These are phyloP conservation scores for Leccinum pseudoinsigne DNA, from an alignment of 1,284 basidiomycete genomes.

Conservation along the genomic window DNA sequence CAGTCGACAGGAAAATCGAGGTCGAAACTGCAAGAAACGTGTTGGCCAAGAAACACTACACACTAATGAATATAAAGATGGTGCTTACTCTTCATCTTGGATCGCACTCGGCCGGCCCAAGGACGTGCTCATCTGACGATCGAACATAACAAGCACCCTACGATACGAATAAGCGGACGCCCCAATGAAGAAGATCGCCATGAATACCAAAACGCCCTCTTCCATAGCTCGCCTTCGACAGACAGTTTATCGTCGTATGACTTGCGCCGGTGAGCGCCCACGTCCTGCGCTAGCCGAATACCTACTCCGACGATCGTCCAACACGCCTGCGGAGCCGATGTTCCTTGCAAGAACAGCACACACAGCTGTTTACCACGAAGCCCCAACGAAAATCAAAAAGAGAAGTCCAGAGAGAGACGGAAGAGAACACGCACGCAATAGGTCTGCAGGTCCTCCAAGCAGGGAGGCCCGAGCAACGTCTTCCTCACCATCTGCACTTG, in stretches of 20 bases:
- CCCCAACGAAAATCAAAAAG: not conserved
- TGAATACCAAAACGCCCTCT: constrained; percentile 76
- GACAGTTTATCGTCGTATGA: constrained; percentile 39
- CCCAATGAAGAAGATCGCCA: not conserved
- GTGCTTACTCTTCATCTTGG: constrained; percentile 79
- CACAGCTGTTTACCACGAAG: constrained; percentile 37
- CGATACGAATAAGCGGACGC: not conserved
- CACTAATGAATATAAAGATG: not conserved
- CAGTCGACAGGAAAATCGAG: constrained; percentile 70
- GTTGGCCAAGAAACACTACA: not conserved
- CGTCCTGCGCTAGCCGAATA: constrained; percentile 66
- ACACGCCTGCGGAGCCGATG: constrained; percentile 66
- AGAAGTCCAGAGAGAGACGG: not conserved
- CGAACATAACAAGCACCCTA: constrained; percentile 64
- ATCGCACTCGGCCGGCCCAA: constrained; percentile 82
- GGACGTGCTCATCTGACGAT: constrained; percentile 64
- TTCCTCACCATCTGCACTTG: constrained; percentile 55
- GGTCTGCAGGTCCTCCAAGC: constrained; percentile 61
- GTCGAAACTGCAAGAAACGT: constrained; percentile 55
- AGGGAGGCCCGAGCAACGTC: constrained; percentile 49
- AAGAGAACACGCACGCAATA: constrained; percentile 40
- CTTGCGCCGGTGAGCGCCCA: constrained; percentile 63
- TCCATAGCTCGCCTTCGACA: constrained; percentile 69
- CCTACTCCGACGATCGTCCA: constrained; percentile 76
- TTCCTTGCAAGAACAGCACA: constrained; percentile 52